These are phyloP conservation scores for Bipolaris gigantea DNA, from an alignment of 2,329 filamentous ascomycete species.

Conservation along the genomic window DNA sequence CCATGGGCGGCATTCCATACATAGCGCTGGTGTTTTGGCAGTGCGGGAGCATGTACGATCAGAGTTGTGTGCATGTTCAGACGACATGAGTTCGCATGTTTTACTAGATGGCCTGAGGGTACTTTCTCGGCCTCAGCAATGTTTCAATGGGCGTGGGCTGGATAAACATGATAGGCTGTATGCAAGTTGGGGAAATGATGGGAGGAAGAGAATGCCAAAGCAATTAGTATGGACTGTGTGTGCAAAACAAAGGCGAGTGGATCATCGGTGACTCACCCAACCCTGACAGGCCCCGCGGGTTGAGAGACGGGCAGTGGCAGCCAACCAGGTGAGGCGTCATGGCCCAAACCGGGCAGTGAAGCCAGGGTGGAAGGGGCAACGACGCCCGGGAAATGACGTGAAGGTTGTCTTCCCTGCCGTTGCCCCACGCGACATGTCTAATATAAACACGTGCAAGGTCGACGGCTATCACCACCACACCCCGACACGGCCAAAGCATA, in stretches of 20 bases:
- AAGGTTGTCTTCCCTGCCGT: slow-evolving; percentile 11
- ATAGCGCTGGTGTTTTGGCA: slow-evolving; percentile 6
- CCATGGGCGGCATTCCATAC: slow-evolving; percentile 1
- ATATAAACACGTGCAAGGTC: slow-evolving; percentile 11
- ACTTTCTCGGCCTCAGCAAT: slow-evolving; percentile 2
- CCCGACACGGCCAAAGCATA: not conserved
- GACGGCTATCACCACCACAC: slow-evolving; percentile 8
- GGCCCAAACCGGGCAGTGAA: not conserved
- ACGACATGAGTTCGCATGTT: slow-evolving; percentile 12
- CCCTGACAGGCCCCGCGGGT: not conserved
- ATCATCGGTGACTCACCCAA: slow-evolving; percentile 6
- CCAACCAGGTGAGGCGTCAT: slow-evolving; percentile 1
- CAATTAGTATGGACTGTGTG: slow-evolving; percentile 2
- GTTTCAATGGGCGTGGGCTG: slow-evolving; percentile 6
- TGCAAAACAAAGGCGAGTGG: slow-evolving; percentile 1
- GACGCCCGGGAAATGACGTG: slow-evolving; percentile 15
- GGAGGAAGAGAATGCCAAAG: slow-evolving; percentile 8
- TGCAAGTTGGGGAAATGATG: not conserved
- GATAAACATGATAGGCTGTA: slow-evolving; percentile 6
- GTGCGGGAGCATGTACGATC: slow-evolving; percentile 14
- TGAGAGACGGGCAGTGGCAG: not conserved
- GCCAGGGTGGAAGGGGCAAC: not conserved
- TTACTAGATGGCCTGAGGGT: slow-evolving; percentile 10
- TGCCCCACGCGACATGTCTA: slow-evolving; percentile 15
- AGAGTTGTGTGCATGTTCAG: slow-evolving; percentile 12